Percentiles rank a stretch among this genome's conserved stretches.
These are phyloP conservation scores for Phytophthora sansomeana DNA, from an alignment of 352 stramenopile genomes.

Conservation along the genomic window DNA sequence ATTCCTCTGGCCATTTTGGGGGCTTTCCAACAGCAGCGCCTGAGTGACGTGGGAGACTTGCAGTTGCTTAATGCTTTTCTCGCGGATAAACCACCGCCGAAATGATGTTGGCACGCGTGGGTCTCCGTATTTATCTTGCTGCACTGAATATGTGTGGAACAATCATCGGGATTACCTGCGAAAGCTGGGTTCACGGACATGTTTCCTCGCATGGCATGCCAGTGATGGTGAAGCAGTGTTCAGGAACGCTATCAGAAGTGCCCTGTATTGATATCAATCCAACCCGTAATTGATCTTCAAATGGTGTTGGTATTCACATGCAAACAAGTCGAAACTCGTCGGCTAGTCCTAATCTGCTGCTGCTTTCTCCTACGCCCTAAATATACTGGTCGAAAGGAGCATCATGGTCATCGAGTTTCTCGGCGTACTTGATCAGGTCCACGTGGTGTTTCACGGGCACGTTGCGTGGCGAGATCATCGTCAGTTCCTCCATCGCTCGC, in stretches of 20 bases:
- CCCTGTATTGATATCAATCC: slow-evolving; percentile 10
- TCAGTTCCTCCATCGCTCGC: slow-evolving; percentile 77
- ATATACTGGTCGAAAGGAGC: slow-evolving; percentile 66
- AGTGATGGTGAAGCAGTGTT: slow-evolving; percentile 1
- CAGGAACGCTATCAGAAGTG: not conserved
- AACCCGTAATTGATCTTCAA: slow-evolving; percentile 16
- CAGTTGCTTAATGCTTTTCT: slow-evolving; percentile 17
- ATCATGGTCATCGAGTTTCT: slow-evolving; percentile 78
- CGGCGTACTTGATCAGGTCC: slow-evolving; percentile 88
- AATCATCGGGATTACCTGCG: slow-evolving; percentile 13
- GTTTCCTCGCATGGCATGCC: not conserved
- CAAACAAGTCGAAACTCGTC: slow-evolving; percentile 35
- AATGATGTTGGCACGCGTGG: slow-evolving; percentile 8
- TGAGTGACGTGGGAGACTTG: not conserved
- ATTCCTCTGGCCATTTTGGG: slow-evolving; percentile 13
- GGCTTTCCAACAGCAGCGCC: not conserved
- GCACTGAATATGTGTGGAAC: no score
- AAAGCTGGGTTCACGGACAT: not conserved
- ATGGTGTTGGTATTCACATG: slow-evolving; percentile 41
- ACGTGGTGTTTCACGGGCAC: slow-evolving; percentile 81
- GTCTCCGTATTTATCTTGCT: no score
- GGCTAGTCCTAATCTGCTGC: slow-evolving; percentile 29
- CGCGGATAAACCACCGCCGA: slow-evolving; percentile 12
- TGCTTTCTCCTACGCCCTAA: slow-evolving; percentile 46
- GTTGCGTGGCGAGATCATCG: slow-evolving; percentile 81